phyloP scores from a whole-genome alignment of 495 filamentous ascomycete genomes.

The Bryoglossum gracile region DNA sequence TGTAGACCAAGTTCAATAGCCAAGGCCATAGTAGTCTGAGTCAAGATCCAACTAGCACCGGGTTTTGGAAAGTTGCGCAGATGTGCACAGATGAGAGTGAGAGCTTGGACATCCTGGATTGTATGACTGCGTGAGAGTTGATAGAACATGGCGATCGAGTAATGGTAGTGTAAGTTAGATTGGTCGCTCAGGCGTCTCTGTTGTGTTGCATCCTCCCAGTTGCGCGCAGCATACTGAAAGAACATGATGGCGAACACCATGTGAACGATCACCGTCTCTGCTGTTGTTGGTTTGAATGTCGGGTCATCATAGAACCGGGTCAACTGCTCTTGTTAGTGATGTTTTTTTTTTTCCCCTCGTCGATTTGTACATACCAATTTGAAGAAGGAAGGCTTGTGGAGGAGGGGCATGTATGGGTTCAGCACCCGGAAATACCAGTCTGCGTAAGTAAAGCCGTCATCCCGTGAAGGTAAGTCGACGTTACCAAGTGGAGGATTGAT shows the following conservation, averaged over 20 bases:
- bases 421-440: conserved; percentile 67
- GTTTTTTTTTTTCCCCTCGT: not conserved
- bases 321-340: conserved; percentile 35
- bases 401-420: conserved; percentile 62
- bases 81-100: conserved; percentile 61
- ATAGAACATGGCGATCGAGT: conserved; percentile 57
- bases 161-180: conserved; percentile 71
- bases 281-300: conserved; percentile 47
- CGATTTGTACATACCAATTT: conserved; percentile 48
- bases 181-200: conserved; percentile 45
- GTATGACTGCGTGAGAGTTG: conserved; percentile 51
- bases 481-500: conserved; percentile 47
- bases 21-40: conserved; percentile 50
- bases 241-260: conserved; percentile 72
- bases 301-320: conserved; percentile 56
- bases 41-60: conserved; percentile 58
- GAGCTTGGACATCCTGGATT: conserved; percentile 59
- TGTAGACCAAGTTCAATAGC: conserved; percentile 69
- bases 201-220: conserved; percentile 46
- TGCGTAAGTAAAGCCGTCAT: conserved; percentile 54
- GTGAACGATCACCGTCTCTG: conserved; percentile 65
- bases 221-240: conserved; percentile 62
- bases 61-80: conserved; percentile 74
- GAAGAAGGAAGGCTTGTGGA: conserved; percentile 66
- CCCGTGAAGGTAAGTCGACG: conserved; percentile 46